Evolutionary conservation across 2,329 filamentous ascomycete species (phyloP).

Genomic region (Thielaviopsis euricoi): DNA sequence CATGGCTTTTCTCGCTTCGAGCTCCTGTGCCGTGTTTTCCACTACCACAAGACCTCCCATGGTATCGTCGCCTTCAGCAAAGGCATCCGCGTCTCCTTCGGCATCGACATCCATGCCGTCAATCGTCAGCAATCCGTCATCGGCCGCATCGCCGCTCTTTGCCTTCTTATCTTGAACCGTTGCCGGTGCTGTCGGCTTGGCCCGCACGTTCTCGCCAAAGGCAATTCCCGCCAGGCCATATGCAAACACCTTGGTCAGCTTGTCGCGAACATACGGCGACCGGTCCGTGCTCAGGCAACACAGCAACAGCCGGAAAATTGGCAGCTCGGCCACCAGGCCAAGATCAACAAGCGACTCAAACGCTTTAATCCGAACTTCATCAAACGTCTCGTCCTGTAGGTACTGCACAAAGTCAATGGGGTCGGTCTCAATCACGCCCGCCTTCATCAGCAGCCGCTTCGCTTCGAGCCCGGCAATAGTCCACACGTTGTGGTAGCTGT

Average conservation of each 20-base stretch:
- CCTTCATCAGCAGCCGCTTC: constrained; percentile 46
- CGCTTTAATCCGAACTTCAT: constrained; percentile 48
- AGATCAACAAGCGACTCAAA: constrained; percentile 48
- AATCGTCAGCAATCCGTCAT: constrained; percentile 10
- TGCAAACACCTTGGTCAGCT: constrained; percentile 41
- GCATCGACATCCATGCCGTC: constrained; percentile 14
- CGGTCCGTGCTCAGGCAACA: constrained; percentile 42
- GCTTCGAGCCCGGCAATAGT: constrained; percentile 46
- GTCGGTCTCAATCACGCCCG: constrained; percentile 37
- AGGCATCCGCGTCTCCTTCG: constrained; percentile 21
- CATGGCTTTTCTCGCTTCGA: constrained; percentile 43
- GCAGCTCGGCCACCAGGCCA: constrained; percentile 38
- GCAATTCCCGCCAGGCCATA: constrained; percentile 46
- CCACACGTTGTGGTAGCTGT: constrained; percentile 52
- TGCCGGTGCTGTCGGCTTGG: not conserved
- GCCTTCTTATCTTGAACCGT: not conserved
- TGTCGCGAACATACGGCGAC: constrained; percentile 45
- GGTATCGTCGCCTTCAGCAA: constrained; percentile 9
- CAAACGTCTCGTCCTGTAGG: constrained; percentile 45
- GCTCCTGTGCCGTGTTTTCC: constrained; percentile 26
- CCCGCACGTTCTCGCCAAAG: constrained; percentile 32
- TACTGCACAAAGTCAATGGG: constrained; percentile 45
- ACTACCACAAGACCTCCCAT: constrained; percentile 23
- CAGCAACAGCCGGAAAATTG: constrained; percentile 39
- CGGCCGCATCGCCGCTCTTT: not conserved